phyloP scores from a whole-genome alignment of 2,329 filamentous ascomycete species.

The Penicillium palitans region DNA sequence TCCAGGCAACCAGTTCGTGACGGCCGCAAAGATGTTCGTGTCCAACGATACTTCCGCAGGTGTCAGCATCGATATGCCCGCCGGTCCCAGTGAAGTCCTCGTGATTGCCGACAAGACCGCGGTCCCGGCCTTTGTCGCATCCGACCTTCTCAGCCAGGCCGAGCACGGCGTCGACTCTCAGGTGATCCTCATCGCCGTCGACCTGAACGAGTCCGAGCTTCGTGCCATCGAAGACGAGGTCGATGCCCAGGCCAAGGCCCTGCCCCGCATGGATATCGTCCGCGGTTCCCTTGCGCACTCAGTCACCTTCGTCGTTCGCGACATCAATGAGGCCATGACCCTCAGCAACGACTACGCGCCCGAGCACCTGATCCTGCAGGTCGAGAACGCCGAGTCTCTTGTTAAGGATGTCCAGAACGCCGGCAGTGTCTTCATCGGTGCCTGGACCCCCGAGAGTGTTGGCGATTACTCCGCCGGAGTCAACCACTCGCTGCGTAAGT shows the following conservation, averaged over 20 bases:
- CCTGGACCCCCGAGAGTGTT: constrained; percentile 96
- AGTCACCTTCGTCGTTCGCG: constrained; percentile 75
- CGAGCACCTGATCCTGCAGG: constrained; percentile 91
- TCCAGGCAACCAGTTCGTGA: constrained; percentile 97
- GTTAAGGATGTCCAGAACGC: constrained; percentile 86
- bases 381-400: constrained; percentile 71
- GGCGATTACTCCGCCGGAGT: constrained; percentile 98
- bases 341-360: constrained; percentile 94
- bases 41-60: constrained; percentile 95
- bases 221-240: constrained; percentile 87
- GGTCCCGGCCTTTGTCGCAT: constrained; percentile 92
- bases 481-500: constrained; percentile 94
- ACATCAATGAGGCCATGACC: constrained; percentile 70
- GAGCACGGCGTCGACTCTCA: constrained; percentile 97
- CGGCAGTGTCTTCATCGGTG: constrained; percentile 91
- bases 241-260: constrained; percentile 78
- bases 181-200: constrained; percentile 85
- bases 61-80: constrained; percentile 97
- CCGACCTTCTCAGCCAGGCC: constrained; percentile 89
- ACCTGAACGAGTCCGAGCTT: constrained; percentile 70
- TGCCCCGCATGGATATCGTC: constrained; percentile 92
- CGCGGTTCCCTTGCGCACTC: constrained; percentile 87
- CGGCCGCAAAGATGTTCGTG: constrained; percentile 97
- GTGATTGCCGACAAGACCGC: constrained; percentile 86
- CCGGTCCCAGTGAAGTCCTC: constrained; percentile 93